Evolutionary conservation across 2,329 filamentous ascomycete genomes (phyloP).

Genomic region (Colletotrichum shisoi): DNA sequence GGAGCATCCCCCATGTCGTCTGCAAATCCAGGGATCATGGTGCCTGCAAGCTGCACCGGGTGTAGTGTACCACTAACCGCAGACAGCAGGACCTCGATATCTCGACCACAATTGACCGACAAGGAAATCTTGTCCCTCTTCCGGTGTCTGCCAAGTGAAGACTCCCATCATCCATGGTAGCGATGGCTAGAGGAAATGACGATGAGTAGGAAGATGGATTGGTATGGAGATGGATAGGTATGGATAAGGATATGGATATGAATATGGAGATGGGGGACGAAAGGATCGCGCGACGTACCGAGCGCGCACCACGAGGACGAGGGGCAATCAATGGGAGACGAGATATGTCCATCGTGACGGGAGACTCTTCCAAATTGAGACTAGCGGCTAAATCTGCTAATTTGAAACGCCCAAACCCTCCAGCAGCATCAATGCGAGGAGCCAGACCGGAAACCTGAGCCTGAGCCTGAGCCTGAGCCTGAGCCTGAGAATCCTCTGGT

Average conservation of each 20-base stretch:
- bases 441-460: neutral
- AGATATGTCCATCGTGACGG: constrained; percentile 32
- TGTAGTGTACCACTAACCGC: neutral
- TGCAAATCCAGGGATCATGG: constrained; percentile 11
- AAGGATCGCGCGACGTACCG: neutral
- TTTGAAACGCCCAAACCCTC: constrained; percentile 42
- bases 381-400: constrained; percentile 37
- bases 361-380: constrained; percentile 23
- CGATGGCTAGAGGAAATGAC: too few species aligned
- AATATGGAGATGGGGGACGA: too few species aligned
- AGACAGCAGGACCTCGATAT: neutral
- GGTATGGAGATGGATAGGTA: too few species aligned
- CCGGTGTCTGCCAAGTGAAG: too few species aligned
- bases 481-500: neutral
- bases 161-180: too few species aligned
- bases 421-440: constrained; percentile 39
- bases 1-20: neutral
- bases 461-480: neutral
- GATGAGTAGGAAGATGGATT: too few species aligned
- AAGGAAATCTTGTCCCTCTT: too few species aligned
- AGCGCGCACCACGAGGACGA: constrained; percentile 20
- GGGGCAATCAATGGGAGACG: constrained; percentile 39
- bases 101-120: too few species aligned
- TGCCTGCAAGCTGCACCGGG: neutral
- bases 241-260: too few species aligned